Percentiles rank a stretch among this genome's conserved stretches.
These are phyloP conservation scores for Herpotrichia juniperi DNA, from an alignment of 2,329 filamentous ascomycete genomes.

Conservation along the genomic window DNA sequence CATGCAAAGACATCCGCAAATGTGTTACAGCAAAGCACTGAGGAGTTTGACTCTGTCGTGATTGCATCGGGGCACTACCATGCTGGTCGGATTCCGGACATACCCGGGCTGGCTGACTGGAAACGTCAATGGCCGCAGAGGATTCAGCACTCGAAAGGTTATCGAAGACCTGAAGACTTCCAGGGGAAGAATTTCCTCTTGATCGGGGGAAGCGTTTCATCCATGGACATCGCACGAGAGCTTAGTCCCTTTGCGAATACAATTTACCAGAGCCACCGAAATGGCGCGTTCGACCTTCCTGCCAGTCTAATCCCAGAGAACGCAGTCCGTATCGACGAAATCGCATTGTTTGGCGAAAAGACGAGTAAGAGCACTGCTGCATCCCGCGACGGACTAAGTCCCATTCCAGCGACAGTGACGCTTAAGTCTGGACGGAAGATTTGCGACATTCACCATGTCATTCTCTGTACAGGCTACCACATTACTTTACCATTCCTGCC, in stretches of 20 bases:
- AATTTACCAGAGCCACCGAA: conserved; percentile 63
- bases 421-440: conserved; percentile 62
- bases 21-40: conserved; percentile 12
- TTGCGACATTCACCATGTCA: conserved; percentile 63
- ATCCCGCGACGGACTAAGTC: conserved; percentile 24
- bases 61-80: conserved; percentile 64
- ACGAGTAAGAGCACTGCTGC: neutral
- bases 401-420: conserved; percentile 58
- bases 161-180: conserved; percentile 54
- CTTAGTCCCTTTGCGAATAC: conserved; percentile 52
- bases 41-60: conserved; percentile 57
- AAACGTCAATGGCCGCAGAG: conserved; percentile 53
- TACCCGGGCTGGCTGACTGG: conserved; percentile 54
- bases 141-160: conserved; percentile 60
- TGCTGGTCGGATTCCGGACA: conserved; percentile 56
- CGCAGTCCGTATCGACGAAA: conserved; percentile 58
- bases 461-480: conserved; percentile 73
- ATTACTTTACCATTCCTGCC: conserved; percentile 69
- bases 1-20: conserved; percentile 18
- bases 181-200: conserved; percentile 64
- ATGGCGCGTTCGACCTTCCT: conserved; percentile 66
- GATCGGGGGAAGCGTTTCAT: conserved; percentile 62
- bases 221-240: conserved; percentile 61
- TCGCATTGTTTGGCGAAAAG: conserved; percentile 53
- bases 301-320: conserved; percentile 60